Evolutionary conservation across 768 basidiomycete species (phyloP), one percentile per base, ranked within the genome.

Genomic region (Lactarius sanguifluus): DNA sequence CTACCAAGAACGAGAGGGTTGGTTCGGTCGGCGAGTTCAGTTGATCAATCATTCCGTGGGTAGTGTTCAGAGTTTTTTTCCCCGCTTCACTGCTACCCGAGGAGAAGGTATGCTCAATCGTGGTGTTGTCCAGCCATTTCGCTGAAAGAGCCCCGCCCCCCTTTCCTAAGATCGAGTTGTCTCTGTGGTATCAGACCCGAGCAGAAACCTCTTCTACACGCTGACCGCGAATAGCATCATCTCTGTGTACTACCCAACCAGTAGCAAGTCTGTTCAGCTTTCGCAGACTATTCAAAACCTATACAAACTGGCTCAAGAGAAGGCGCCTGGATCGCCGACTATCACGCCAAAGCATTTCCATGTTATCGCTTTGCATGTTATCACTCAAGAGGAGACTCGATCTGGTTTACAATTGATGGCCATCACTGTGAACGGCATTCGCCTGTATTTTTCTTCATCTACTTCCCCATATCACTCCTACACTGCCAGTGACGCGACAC

Each of bases 1-100:
- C 72, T 98, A 98, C 76, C 91, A 94, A 72, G 87, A 90, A 71
- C 90, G 84, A 68, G 92, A 95, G 72, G 90, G 91, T 0, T 96
- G 94, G 94, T 96, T 97, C 78, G 89, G 87, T 54, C 93, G 94
- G 75, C 83, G 88, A 59, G 86, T 92, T 25, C 86, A 90, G 70
- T 81, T 98, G 62, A 82, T 92, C 74, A 96, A 97, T 72, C 92
- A 95, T 73, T 92, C 94, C 23, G 82, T 91, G 47, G 86, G 90
- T 52, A 84, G 88, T 18, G 81, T 93, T 62, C 85, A 88, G 70
- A 93, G 91, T 73, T 81, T 94, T 59, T 80, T 96, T 30, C 94
- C 94, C 56, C 83, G 88, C 25, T 86, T 95, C 70, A 80, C 89
- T 32, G 79, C 85, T 13, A 78, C 86, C 6, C 84, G 79, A 64